Conservation (phyloP, 1,284 basidiomycete species). For the Rhodotorula sp. region DNA sequence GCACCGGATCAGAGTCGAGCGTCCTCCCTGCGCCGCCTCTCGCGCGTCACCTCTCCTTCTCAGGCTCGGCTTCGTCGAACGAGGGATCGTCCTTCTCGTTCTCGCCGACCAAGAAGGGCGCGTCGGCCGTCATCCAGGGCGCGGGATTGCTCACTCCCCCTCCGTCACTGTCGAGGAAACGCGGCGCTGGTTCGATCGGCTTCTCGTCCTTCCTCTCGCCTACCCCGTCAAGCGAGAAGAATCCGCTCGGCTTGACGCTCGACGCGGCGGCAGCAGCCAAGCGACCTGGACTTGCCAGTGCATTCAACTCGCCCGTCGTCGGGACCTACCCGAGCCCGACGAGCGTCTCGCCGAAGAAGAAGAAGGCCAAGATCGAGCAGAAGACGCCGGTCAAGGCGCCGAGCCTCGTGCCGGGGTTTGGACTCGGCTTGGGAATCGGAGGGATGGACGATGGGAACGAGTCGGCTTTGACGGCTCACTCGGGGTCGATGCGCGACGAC, state of each 20-base stretch:
- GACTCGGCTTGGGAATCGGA: neutral
- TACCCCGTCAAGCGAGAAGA: neutral
- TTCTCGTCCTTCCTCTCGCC: slow-evolving; percentile 7
- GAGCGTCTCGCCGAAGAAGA: slow-evolving; percentile 20
- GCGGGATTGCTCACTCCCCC: slow-evolving; percentile 15
- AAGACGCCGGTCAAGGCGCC: slow-evolving; percentile 1
- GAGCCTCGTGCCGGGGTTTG: neutral
- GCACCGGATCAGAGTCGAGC: slow-evolving; percentile 29
- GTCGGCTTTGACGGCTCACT: neutral
- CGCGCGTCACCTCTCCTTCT: slow-evolving; percentile 15
- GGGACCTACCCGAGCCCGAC: slow-evolving; percentile 27
- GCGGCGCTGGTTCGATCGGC: slow-evolving; percentile 6
- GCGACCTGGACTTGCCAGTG: slow-evolving; percentile 27
- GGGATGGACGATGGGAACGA: neutral
- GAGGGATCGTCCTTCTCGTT: neutral
- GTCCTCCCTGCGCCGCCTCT: slow-evolving; percentile 13
- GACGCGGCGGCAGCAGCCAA: slow-evolving; percentile 2
- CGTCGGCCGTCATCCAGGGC: neutral
- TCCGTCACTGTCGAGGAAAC: slow-evolving; percentile 20
- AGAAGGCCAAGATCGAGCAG: slow-evolving; percentile 22
- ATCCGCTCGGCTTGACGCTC: slow-evolving; percentile 5
- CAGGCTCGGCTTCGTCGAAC: neutral
- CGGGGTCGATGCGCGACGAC: neutral
- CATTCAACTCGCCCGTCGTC: slow-evolving; percentile 27
- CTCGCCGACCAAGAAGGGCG: slow-evolving; percentile 2